phyloP scores from a whole-genome alignment of 495 filamentous ascomycete genomes.

The Chaetomium tenue region DNA sequence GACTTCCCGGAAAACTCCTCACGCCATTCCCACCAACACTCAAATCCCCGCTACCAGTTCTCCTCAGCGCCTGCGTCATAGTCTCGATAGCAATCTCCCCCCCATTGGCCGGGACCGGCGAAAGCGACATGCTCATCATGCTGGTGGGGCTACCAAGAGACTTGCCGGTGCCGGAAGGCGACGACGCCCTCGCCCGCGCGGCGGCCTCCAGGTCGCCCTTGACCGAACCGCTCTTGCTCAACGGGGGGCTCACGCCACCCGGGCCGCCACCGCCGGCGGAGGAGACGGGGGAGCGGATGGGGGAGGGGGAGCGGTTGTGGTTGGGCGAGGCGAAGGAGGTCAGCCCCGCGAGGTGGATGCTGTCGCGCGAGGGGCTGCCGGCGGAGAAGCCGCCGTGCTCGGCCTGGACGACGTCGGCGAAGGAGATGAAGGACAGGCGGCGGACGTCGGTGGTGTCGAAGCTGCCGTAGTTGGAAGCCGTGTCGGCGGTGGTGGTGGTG shows the following conservation, averaged over 20 bases:
- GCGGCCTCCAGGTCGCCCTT: slow-evolving; percentile 46
- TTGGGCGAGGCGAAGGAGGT: slow-evolving; percentile 44
- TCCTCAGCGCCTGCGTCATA: slow-evolving; percentile 80
- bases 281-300: slow-evolving; percentile 67
- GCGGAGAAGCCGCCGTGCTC: slow-evolving; percentile 55
- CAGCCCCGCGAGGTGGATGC: slow-evolving; percentile 57
- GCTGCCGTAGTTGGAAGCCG: slow-evolving; percentile 66
- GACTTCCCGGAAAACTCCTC: slow-evolving; percentile 61
- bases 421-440: slow-evolving; percentile 86
- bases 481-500: slow-evolving; percentile 46
- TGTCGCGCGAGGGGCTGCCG: slow-evolving; percentile 48
- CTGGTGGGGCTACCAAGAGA: slow-evolving; percentile 52
- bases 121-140: slow-evolving; percentile 16
- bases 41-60: slow-evolving; percentile 79
- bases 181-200: neutral
- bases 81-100: slow-evolving; percentile 85
- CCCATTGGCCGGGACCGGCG: slow-evolving; percentile 17
- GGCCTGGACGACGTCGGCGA: slow-evolving; percentile 89
- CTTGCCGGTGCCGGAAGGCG: slow-evolving; percentile 46
- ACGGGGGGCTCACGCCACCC: slow-evolving; percentile 54
- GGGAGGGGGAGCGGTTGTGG: slow-evolving; percentile 50
- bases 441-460: slow-evolving; percentile 75
- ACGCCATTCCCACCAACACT: slow-evolving; percentile 49
- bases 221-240: slow-evolving; percentile 63
- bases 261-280: slow-evolving; percentile 48